Conservation (phyloP, 1,139 yeast species). For the Hansenula sp. region DNA sequence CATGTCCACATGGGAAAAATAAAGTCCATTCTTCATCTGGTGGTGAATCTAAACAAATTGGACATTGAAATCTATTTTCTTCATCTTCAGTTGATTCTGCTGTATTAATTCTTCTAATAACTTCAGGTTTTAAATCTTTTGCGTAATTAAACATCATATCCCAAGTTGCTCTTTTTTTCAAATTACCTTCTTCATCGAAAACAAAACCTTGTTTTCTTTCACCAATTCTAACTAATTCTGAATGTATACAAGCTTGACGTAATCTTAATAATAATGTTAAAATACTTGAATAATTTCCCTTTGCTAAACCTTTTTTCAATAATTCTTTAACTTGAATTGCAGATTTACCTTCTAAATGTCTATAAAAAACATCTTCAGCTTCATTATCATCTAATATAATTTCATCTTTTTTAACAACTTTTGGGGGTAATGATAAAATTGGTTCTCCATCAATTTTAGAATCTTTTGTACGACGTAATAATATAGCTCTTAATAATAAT, state of each 20-base stretch:
- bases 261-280: constrained; percentile 72
- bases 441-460: constrained; percentile 66
- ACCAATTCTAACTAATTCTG: constrained; percentile 68
- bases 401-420: constrained; percentile 41
- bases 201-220: constrained; percentile 32
- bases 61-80: constrained; percentile 40
- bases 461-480: constrained; percentile 74
- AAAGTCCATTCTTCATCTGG: constrained; percentile 31
- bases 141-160: constrained; percentile 23
- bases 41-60: constrained; percentile 49
- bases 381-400: constrained; percentile 51
- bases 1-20: constrained; percentile 66
- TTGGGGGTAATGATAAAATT: constrained; percentile 65
- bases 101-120: constrained; percentile 24
- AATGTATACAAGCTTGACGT: constrained; percentile 90
- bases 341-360: constrained; percentile 52
- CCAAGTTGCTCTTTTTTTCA: constrained; percentile 9
- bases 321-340: constrained; percentile 44
- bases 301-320: constrained; percentile 25
- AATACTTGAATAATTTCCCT: constrained; percentile 52
- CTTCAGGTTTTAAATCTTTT: constrained; percentile 19
- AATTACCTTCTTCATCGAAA: constrained; percentile 21
- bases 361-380: constrained; percentile 45
- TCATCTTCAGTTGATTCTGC: constrained; percentile 11
- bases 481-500: constrained; percentile 68